Percentiles rank a stretch among this genome's conserved stretches.
phyloP scores from a whole-genome alignment of 257 asterid species.

The Solanum bukasovii region DNA sequence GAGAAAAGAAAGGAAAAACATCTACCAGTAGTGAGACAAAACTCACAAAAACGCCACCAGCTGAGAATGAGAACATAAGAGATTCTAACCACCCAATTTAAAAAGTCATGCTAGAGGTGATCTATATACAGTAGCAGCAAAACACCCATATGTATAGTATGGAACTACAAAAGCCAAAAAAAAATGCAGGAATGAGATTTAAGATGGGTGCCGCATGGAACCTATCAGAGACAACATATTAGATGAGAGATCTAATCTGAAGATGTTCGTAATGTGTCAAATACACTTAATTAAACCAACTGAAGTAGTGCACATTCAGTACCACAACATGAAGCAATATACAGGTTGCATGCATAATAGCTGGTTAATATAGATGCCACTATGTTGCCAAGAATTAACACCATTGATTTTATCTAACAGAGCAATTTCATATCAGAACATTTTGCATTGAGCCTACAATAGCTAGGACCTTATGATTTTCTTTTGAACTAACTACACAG shows the following conservation, averaged over 20 bases:
- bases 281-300: background rate
- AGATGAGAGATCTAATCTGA: background rate
- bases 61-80: background rate
- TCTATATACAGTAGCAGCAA: background rate
- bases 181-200: background rate
- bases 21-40: background rate
- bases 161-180: background rate
- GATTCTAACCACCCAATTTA: background rate
- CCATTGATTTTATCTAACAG: background rate
- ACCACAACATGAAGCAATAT: background rate
- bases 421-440: background rate
- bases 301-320: background rate
- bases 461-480: background rate
- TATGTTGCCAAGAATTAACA: background rate
- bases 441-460: background rate
- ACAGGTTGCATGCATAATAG: background rate
- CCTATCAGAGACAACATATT: background rate
- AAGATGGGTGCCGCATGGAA: background rate
- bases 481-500: background rate
- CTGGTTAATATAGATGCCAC: background rate
- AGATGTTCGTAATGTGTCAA: background rate
- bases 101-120: background rate
- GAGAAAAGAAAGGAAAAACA: no score
- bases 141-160: background rate
- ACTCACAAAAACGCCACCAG: background rate